Percentiles rank a stretch among this genome's conserved stretches.
Conservation (phyloP, 805 yeast species). For the Tetrapisispora nanseiensis region DNA sequence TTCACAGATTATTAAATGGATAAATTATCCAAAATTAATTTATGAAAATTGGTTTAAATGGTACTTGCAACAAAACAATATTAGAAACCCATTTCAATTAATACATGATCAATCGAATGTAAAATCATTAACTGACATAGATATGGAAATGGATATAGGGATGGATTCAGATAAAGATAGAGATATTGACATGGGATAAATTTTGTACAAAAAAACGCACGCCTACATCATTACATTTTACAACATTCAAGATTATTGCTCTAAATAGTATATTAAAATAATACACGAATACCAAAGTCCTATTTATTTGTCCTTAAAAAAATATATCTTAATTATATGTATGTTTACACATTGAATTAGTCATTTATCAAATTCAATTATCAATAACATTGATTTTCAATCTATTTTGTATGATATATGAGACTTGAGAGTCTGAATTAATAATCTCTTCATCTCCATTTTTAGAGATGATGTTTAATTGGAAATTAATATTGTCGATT, state of each 20-base stretch:
- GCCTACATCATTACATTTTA: too few relatives aligned
- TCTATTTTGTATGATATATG: conserved; percentile 28
- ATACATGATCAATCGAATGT: neutral
- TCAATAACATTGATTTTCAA: conserved; percentile 32
- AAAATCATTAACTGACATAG: neutral
- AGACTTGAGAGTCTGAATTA: conserved; percentile 27
- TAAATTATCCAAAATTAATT: conserved; percentile 11
- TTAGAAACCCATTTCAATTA: neutral
- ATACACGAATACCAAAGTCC: too few relatives aligned
- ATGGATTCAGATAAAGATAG: neutral
- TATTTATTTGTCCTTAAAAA: neutral
- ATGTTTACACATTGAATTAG: neutral
- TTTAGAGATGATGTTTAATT: conserved; percentile 27
- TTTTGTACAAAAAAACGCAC: too few relatives aligned
- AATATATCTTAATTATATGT: neutral
- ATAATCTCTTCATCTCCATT: conserved; percentile 30
- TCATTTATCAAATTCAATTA: conserved; percentile 8
- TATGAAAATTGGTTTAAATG: conserved; percentile 27
- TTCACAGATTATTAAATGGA: conserved; percentile 25
- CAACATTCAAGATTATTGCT: too few relatives aligned
- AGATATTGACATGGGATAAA: neutral
- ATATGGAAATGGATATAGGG: neutral
- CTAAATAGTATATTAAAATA: too few relatives aligned
- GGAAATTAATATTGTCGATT: conserved; percentile 33
- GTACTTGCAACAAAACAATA: conserved; percentile 5